A percentile compares a stretch with the other conserved stretches of the same genome.
phyloP scores from a whole-genome alignment of 2,329 filamentous ascomycete genomes.

The Diaporthe vaccinii region DNA sequence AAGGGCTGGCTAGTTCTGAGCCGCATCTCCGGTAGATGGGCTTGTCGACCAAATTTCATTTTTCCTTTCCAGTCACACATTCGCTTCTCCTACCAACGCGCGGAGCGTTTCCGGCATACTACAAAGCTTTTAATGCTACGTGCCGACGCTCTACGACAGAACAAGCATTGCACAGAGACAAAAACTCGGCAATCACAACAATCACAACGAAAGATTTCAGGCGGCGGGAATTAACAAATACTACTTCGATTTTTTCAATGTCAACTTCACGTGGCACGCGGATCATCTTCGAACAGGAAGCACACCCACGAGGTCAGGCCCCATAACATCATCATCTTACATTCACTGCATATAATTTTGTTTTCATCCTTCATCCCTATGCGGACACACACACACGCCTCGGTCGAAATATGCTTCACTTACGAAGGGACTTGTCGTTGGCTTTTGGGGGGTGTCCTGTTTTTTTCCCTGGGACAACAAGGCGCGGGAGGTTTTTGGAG shows the following conservation, averaged over 20 bases:
- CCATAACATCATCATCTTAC: constrained; percentile 7
- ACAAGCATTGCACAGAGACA: constrained; percentile 11
- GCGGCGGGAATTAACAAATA: constrained; percentile 17
- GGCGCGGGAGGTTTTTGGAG: constrained; percentile 14
- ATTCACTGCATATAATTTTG: constrained; percentile 34
- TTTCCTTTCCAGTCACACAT: constrained; percentile 9
- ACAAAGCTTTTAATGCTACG: constrained; percentile 34
- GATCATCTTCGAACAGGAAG: constrained; percentile 19
- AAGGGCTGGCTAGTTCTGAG: background rate
- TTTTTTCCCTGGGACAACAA: background rate
- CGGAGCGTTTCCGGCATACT: constrained; percentile 31
- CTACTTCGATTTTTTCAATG: constrained; percentile 25
- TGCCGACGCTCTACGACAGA: constrained; percentile 30
- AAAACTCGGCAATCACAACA: constrained; percentile 5
- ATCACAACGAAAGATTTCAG: constrained; percentile 8
- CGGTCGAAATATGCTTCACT: constrained; percentile 27
- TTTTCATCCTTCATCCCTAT: constrained; percentile 16
- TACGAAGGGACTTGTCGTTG: constrained; percentile 27
- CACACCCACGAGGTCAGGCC: constrained; percentile 8
- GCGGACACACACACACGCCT: constrained; percentile 19
- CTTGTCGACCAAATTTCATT: background rate
- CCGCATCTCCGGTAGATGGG: constrained; percentile 19
- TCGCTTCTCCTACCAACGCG: constrained; percentile 21
- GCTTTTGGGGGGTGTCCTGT: constrained; percentile 1
- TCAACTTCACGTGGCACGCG: constrained; percentile 34